Evolutionary conservation across 116 monocot genomes (phyloP).

Genomic region (Dioscorea cayenensis): DNA sequence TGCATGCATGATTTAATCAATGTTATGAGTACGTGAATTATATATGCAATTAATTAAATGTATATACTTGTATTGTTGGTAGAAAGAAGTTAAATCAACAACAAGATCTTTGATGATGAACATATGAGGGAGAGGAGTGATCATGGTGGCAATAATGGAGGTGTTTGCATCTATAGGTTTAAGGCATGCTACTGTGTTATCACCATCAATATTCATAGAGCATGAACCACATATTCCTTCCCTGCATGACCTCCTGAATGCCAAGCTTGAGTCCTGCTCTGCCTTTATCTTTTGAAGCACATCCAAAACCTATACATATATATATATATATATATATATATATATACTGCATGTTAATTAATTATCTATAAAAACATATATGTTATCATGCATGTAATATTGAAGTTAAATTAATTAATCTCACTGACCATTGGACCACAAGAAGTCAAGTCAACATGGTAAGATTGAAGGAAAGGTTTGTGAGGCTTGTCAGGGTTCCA

Average conservation of each 20-base stretch:
- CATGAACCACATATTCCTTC: constrained; percentile 82
- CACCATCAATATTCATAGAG: constrained; percentile 81
- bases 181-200: constrained; percentile 66
- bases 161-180: constrained; percentile 42
- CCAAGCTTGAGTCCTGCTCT: constrained; percentile 52
- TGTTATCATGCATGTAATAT: no score
- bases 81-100: constrained; percentile 71
- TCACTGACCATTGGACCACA: constrained; percentile 35
- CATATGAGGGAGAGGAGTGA: constrained; percentile 82
- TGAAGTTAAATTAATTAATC: no score
- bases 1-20: no score
- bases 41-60: background rate
- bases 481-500: constrained; percentile 3
- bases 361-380: background rate
- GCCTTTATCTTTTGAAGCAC: constrained; percentile 64
- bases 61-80: constrained; percentile 59
- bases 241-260: constrained; percentile 62
- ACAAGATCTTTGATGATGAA: constrained; percentile 73
- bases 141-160: constrained; percentile 31
- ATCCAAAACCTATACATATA: constrained; percentile 38
- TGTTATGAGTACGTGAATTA: no score
- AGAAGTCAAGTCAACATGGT: constrained; percentile 13
- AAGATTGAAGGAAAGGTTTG: constrained; percentile 22
- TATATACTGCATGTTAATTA: background rate
- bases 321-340: background rate